Conservation (phyloP, 2,329 filamentous ascomycete genomes). For the Pseudocercospora ulei region DNA sequence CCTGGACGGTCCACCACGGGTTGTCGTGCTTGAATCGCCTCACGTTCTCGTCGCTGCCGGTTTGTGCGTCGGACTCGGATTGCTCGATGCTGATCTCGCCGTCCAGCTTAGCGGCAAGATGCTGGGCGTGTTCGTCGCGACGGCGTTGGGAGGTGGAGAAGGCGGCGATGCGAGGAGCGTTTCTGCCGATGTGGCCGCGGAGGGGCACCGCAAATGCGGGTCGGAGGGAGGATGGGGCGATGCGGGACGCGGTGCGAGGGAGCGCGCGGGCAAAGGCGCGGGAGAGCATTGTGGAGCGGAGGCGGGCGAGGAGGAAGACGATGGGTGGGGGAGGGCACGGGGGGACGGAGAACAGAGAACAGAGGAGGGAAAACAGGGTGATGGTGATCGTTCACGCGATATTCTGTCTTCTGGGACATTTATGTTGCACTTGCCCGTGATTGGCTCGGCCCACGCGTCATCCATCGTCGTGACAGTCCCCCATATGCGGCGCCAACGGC, state of each 20-base stretch:
- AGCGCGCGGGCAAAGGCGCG: slow-evolving; percentile 40
- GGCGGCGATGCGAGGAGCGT: slow-evolving; percentile 26
- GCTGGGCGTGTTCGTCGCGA: slow-evolving; percentile 53
- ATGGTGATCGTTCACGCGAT: slow-evolving; percentile 4
- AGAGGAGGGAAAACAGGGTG: neutral
- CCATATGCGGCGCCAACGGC: too few relatives aligned
- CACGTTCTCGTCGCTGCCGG: slow-evolving; percentile 53
- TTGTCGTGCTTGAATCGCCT: slow-evolving; percentile 75
- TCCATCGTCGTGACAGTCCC: too few relatives aligned
- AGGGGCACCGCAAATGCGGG: slow-evolving; percentile 25
- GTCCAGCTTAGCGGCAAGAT: slow-evolving; percentile 77
- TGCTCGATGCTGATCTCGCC: slow-evolving; percentile 76
- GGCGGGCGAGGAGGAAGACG: neutral
- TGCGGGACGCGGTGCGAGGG: slow-evolving; percentile 38
- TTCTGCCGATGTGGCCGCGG: slow-evolving; percentile 18
- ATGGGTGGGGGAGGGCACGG: too few relatives aligned
- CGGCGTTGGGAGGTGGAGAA: slow-evolving; percentile 39
- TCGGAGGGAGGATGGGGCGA: slow-evolving; percentile 36
- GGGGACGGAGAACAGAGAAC: too few relatives aligned
- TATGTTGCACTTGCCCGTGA: too few relatives aligned
- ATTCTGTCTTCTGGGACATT: too few relatives aligned
- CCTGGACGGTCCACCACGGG: slow-evolving; percentile 64
- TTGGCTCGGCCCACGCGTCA: too few relatives aligned
- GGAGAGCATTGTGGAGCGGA: slow-evolving; percentile 36
- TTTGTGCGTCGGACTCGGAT: slow-evolving; percentile 52